Conservation (phyloP, 352 stramenopile species). For the Sclerospora graminicola region DNA sequence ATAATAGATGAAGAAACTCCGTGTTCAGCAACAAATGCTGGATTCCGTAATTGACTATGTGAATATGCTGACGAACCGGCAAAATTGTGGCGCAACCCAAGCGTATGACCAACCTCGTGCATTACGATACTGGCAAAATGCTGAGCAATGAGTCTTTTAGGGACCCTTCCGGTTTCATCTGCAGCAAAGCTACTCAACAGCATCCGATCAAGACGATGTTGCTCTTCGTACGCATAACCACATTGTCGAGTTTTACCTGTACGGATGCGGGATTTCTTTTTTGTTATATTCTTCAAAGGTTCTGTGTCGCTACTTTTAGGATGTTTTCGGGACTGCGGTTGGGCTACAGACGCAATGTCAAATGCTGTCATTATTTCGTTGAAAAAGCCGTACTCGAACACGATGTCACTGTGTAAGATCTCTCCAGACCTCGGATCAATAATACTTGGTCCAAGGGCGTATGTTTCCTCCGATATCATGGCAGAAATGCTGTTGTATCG, state of each 20-base stretch:
- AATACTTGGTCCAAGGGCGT: conserved; percentile 53
- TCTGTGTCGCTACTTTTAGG: no score
- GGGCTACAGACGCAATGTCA: conserved; percentile 26
- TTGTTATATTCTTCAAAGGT: neutral
- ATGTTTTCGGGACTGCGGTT: conserved; percentile 8
- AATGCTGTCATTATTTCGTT: conserved; percentile 52
- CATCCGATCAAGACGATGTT: conserved; percentile 37
- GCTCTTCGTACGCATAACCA: conserved; percentile 23
- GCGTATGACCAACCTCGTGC: conserved; percentile 85
- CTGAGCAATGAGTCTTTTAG: conserved; percentile 43
- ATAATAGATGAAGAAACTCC: no score
- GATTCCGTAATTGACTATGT: conserved; percentile 42
- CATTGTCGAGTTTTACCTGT: conserved; percentile 24
- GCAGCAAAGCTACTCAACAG: conserved; percentile 17
- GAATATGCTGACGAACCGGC: conserved; percentile 40
- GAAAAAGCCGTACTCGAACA: conserved; percentile 83
- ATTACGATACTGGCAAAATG: conserved; percentile 76
- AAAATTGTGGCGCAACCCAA: conserved; percentile 88
- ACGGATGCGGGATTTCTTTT: neutral
- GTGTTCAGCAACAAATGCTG: conserved; percentile 32
- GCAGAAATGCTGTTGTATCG: conserved; percentile 83
- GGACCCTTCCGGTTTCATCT: conserved; percentile 8
- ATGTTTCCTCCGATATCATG: conserved; percentile 73
- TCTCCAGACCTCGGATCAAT: conserved; percentile 73
- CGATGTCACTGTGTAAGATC: conserved; percentile 82